These are phyloP conservation scores for Penicillium herquei DNA, from an alignment of 495 filamentous ascomycete genomes.

Conservation along the genomic window DNA sequence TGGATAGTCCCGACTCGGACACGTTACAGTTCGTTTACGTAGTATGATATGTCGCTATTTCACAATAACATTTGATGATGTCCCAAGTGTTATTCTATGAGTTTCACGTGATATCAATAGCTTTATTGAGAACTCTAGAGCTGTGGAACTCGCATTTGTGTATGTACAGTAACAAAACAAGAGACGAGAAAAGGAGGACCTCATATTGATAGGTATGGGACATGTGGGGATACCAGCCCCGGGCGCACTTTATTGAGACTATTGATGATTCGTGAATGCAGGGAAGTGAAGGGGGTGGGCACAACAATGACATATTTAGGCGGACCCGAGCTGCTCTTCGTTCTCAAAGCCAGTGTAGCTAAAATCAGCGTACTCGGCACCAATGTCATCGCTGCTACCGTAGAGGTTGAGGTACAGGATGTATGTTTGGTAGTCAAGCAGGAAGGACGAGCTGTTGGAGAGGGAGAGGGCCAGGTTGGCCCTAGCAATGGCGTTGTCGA, in stretches of 20 bases:
- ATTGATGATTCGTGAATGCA: background rate
- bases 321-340: background rate
- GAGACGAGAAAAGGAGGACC: no score
- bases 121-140: no score
- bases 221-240: no score
- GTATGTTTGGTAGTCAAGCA: background rate
- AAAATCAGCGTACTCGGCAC: background rate
- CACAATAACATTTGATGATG: no score
- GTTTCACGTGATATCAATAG: no score
- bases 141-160: no score
- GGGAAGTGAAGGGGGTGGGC: background rate
- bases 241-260: background rate
- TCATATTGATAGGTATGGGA: no score
- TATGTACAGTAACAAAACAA: no score
- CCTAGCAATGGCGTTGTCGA: background rate
- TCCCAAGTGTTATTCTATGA: no score
- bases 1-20: no score
- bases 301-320: background rate
- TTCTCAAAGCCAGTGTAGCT: background rate
- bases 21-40: no score
- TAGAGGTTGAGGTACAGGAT: background rate
- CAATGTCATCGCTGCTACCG: conserved; percentile 1
- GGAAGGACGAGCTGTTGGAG: background rate
- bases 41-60: no score
- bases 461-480: background rate